Base-by-base conservation (phyloP, 2,329 filamentous ascomycete species). In the Cercospora brassicicola region DNA sequence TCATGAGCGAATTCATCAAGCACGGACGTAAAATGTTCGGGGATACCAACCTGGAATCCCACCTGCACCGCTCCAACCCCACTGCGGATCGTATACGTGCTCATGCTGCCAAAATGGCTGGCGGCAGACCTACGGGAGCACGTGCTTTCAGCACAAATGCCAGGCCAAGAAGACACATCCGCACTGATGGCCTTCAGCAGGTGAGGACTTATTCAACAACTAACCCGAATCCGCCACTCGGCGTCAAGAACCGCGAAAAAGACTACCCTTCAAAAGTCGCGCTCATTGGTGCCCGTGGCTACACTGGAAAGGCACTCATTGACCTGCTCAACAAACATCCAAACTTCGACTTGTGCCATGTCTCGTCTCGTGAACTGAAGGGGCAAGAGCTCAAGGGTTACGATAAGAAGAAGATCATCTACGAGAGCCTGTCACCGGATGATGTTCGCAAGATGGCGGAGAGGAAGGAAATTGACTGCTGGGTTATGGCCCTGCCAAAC, bases 401-500 rank as follows among this genome's bases (percentile, higher is more conserved):
- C 80, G 89, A 88, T 76, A 98, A 97, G 87, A 89, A 91, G 71
- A 89, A 96, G 69, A 92, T 99, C 73, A 92, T 89, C 71, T 99
- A 99, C 81, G 93, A 97, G 81, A 97, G 93, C 79, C 84, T 98
- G 55, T 89, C 87, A 65, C 88, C 93, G 6, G 94, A 98, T 72
- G 94, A 98, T 73, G 90, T 97, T 11, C 88, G 89, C 71, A 86
- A 89, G 67, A 92, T 98, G 87, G 92, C 95, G 70, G 89, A 91
- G 78, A 88, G 90, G 33, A 91, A 91, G 62, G 88, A 94, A 76
- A 89, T 98, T 60, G 94, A 98, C 82, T 95, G 92, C 82, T 98
- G 94, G 94, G 92, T 98, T 55, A 95, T 98, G 92, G 95, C 95
- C 39, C 88, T 98, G 31, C 95, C 94, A 55, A 99, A 98, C 77